Base-by-base conservation (phyloP, 116 monocot genomes). In the Trichopus zeylanicus region DNA sequence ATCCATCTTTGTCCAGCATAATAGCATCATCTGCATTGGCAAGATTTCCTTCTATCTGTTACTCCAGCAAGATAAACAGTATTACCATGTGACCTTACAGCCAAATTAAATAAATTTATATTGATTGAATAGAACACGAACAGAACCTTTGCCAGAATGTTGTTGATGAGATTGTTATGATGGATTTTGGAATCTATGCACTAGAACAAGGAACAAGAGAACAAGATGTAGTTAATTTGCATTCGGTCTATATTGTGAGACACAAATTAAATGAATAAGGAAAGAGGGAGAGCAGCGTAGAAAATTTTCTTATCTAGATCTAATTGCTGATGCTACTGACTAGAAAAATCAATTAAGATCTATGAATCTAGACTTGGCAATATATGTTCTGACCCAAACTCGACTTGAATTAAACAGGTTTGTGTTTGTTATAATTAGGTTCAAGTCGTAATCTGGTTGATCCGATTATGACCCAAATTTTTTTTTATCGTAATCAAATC, bases 91-190 rank as follows among this genome's bases (percentile, higher is more conserved):
- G 35, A 34, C 16, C 20, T 1, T 8, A 29, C 49, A 49, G 7
- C 22, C 2, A 49, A 49, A 19, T 49, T 49, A 49, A 49, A 1
- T 7, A 21, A 10, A 6, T 21, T 22, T 24, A 22, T 18, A 9
- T n/a, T 4, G 13, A 9, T 18, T 0, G 2, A 13, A 12, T 3
- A 22, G 23, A 20, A 21, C 22, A 24, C 19, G 0, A 22, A 24
- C 23, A 55, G n/a, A 66, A 91, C 91, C 97, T 97, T 97, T 11
- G 97, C 91, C 48, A 97, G 55, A 63, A 88, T 91, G 53, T 98
- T 98, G 73, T 91, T 98, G 73, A 98, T 79, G 38, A 98, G 84
- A 77, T 98, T 98, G 70, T 98, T 91, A 73, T 98, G 91, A 75
- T 98, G 97, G 66, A 98, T 91, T 75, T 91, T 98, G 29, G 97